Evolutionary conservation across 176 grass and related monocot species (phyloP), one percentile per base, ranked within the genome.

Genomic region (Dactylis glomerata): DNA sequence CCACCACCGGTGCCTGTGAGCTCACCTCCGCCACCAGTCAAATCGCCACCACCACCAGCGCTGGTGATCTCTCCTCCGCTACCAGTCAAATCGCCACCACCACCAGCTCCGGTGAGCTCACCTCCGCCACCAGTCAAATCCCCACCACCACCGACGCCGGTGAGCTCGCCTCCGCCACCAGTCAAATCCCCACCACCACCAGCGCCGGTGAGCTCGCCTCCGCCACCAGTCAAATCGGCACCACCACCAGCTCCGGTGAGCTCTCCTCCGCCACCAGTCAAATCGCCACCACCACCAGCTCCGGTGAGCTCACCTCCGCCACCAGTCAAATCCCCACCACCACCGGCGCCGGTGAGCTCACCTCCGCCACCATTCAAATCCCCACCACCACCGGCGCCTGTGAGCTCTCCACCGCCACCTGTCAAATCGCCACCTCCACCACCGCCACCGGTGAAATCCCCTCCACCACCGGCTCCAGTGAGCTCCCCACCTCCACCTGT

Each of bases 341-440:
- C 85, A 2, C 33, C 70, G 0, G 14, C 58, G 0, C 70, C 24
- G 0, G 73, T 71, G 0, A 44, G 13, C 20, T 86, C 91, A 0
- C 67, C 77, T 2, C 88, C 85, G 8, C 85, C 91, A 23, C 80
- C 49, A 2, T 26, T 58, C 0, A 17, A 27, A 14, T 76, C 75
- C 0, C 76, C 77, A 0, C 72, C 80, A 0, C 86, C 79, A 4
- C 73, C 51, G 0, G 1, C 51, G 4, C 86, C 64, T 0, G 44
- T 71, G 0, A 76, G 66, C 28, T 88, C 67, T 0, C 50, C 86
- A 10, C 86, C 76, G 0, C 72, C 90, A 3, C 41, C 41, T 42
- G 8, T 42, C n/a, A n/a, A n/a, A n/a, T n/a, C n/a, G n/a, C n/a
- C 72, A 0, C 9, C 59, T 3, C 56, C 30, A 0, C 73, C 64